phyloP scores from a whole-genome alignment of 2,329 filamentous ascomycete species.

The Stachybotrys chartarum region DNA sequence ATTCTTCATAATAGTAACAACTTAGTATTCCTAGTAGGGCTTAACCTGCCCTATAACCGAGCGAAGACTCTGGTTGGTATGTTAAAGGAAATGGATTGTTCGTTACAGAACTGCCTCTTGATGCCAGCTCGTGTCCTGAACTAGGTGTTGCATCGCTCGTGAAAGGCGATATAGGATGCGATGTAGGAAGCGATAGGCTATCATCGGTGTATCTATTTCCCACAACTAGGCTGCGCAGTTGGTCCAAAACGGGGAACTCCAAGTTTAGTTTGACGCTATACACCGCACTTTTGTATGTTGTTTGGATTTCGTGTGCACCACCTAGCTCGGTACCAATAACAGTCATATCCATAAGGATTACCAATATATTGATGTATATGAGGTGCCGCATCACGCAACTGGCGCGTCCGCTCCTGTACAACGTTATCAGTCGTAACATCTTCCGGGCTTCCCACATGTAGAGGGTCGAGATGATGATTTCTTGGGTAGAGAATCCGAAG shows the following conservation, averaged over 20 bases:
- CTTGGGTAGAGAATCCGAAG: conserved; percentile 2
- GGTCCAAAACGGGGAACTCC: conserved; percentile 3
- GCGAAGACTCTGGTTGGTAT: too few relatives aligned
- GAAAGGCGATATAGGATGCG: too few relatives aligned
- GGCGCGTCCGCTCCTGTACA: neutral
- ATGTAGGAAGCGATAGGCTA: too few relatives aligned
- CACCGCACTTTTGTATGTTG: conserved; percentile 3
- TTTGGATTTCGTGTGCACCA: conserved; percentile 2
- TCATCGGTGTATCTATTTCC: neutral
- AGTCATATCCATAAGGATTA: conserved; percentile 3
- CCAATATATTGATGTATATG: conserved; percentile 3
- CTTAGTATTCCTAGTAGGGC: too few relatives aligned
- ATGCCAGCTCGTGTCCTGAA: too few relatives aligned
- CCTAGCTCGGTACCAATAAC: conserved; percentile 3
- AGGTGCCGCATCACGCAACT: conserved; percentile 3
- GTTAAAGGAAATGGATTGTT: too few relatives aligned
- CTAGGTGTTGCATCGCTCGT: too few relatives aligned
- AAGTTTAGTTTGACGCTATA: conserved; percentile 6
- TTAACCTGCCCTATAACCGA: too few relatives aligned
- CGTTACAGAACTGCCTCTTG: too few relatives aligned
- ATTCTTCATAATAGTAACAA: too few relatives aligned
- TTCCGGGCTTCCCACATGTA: conserved; percentile 5
- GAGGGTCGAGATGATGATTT: conserved; percentile 4
- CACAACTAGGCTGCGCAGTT: neutral
- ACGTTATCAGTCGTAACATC: conserved; percentile 1